These are phyloP conservation scores for Abrus precatorius DNA, from an alignment of 306 rosid genomes.

Conservation along the genomic window DNA sequence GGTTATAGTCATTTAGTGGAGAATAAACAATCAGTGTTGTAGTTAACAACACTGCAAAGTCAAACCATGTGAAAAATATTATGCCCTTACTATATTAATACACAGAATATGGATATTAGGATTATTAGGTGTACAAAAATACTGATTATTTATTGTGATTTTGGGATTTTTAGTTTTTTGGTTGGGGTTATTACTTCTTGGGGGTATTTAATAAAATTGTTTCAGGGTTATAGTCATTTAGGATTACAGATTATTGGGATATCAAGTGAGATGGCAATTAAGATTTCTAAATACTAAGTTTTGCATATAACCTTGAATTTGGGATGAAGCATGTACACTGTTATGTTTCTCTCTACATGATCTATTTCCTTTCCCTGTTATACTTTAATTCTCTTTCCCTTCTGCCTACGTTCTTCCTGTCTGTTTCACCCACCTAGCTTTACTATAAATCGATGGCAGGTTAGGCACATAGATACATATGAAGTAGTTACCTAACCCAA, in stretches of 20 bases:
- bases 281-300: not conserved
- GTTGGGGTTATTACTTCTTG: not conserved
- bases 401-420: too few relatives aligned
- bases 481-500: too few relatives aligned
- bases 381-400: too few relatives aligned
- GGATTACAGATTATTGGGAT: not conserved
- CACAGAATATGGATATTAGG: not conserved
- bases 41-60: not conserved
- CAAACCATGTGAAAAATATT: constrained; percentile 1
- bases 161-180: not conserved
- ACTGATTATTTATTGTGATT: not conserved
- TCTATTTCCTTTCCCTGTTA: too few relatives aligned
- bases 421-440: too few relatives aligned
- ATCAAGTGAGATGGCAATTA: constrained; percentile 23
- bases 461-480: too few relatives aligned
- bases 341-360: too few relatives aligned
- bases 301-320: too few relatives aligned
- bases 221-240: not conserved
- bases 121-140: not conserved
- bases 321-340: too few relatives aligned
- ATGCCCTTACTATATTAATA: constrained; percentile 7
- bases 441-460: too few relatives aligned
- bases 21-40: not conserved
- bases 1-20: not conserved
- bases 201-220: not conserved